Conservation (phyloP, 352 stramenopile species). For the Pythium phragmiticola region DNA sequence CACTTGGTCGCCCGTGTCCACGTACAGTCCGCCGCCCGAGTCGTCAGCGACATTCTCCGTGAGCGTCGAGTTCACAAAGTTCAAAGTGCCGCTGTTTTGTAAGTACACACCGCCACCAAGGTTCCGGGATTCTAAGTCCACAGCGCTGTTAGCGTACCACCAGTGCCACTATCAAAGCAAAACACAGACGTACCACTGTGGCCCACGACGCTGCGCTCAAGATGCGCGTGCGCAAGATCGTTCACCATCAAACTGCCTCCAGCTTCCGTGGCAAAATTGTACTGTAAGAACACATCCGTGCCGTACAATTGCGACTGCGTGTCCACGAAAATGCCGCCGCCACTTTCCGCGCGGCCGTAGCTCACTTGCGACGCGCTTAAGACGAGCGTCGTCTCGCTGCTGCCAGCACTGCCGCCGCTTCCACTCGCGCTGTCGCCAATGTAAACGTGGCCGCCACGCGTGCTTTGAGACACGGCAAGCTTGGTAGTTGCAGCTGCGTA, state of each 20-base stretch:
- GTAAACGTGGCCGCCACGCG: conserved; percentile 39
- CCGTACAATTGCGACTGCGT: conserved; percentile 29
- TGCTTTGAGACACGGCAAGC: not conserved
- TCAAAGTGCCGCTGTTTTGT: conserved; percentile 32
- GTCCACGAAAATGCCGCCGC: conserved; percentile 41
- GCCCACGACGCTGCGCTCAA: conserved; percentile 32
- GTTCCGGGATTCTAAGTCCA: conserved; percentile 40
- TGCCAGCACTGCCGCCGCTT: conserved; percentile 17
- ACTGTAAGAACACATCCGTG: conserved; percentile 25
- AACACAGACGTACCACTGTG: conserved; percentile 35
- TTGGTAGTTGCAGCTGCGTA: not conserved
- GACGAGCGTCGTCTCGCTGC: not conserved
- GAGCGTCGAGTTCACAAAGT: conserved; percentile 29
- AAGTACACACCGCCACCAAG: conserved; percentile 52
- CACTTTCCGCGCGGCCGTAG: conserved; percentile 42
- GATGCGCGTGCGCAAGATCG: conserved; percentile 25
- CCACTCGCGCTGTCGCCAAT: conserved; percentile 11
- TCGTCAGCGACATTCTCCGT: conserved; percentile 54
- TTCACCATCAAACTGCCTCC: conserved; percentile 49
- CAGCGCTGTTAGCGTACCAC: not conserved
- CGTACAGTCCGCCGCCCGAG: conserved; percentile 51
- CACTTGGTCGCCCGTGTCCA: conserved; percentile 52
- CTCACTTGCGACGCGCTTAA: conserved; percentile 24
- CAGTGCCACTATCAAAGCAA: not conserved
- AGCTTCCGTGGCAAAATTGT: conserved; percentile 45